phyloP scores from a whole-genome alignment of 495 filamentous ascomycete species.

The Rhypophila decipiens region DNA sequence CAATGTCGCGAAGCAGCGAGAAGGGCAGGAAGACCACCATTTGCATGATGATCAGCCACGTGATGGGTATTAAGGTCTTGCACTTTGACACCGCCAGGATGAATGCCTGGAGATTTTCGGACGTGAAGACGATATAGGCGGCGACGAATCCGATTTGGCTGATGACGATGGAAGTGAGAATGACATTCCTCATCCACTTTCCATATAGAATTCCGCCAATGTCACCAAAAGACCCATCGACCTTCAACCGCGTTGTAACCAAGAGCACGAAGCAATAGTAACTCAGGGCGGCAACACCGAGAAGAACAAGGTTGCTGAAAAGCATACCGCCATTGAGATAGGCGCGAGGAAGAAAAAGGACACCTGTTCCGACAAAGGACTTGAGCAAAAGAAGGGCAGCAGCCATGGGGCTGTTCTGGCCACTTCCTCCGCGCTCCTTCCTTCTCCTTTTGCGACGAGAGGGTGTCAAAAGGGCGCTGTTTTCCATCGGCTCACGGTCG shows the following conservation, averaged over 20 bases:
- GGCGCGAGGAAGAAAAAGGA: slow-evolving; percentile 90
- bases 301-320: slow-evolving; percentile 84
- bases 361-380: slow-evolving; percentile 94
- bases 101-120: slow-evolving; percentile 92
- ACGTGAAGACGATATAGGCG: slow-evolving; percentile 97
- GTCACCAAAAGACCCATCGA: slow-evolving; percentile 90
- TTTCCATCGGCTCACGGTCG: slow-evolving; percentile 68
- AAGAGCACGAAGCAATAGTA: slow-evolving; percentile 96
- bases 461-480: slow-evolving; percentile 70
- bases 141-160: slow-evolving; percentile 93
- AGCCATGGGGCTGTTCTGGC: slow-evolving; percentile 63
- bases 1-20: slow-evolving; percentile 89
- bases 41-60: slow-evolving; percentile 85
- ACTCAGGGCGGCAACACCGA: slow-evolving; percentile 74
- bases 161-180: slow-evolving; percentile 83
- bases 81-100: slow-evolving; percentile 77
- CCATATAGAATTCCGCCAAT: slow-evolving; percentile 92
- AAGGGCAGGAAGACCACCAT: slow-evolving; percentile 89
- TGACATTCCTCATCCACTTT: slow-evolving; percentile 77
- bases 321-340: slow-evolving; percentile 95
- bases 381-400: slow-evolving; percentile 84
- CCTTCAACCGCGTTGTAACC: slow-evolving; percentile 74
- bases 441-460: slow-evolving; percentile 63
- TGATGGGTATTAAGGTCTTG: slow-evolving; percentile 72
- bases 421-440: slow-evolving; percentile 63